Percentiles rank a stretch among this genome's conserved stretches.
phyloP scores from a whole-genome alignment of 805 yeast genomes.

The Cyberlindnera veronae region DNA sequence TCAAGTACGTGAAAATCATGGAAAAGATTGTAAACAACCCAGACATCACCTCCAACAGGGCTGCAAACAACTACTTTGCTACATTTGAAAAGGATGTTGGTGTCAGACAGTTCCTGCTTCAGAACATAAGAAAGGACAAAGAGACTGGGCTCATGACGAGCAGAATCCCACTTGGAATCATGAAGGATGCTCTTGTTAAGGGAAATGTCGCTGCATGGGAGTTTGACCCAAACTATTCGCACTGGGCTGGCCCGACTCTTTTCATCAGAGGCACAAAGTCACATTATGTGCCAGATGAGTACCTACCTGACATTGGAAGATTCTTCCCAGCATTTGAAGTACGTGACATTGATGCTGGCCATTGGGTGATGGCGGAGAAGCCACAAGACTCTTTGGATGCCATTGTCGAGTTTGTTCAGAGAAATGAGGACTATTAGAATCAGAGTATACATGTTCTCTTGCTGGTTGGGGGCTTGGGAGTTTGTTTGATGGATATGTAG shows the following conservation, averaged over 20 bases:
- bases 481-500: no score
- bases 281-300: conserved; percentile 78
- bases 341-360: conserved; percentile 79
- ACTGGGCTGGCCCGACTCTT: conserved; percentile 70
- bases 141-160: conserved; percentile 32
- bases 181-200: conserved; percentile 60
- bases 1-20: conserved; percentile 62
- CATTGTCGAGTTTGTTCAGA: conserved; percentile 60
- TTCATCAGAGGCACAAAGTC: conserved; percentile 80
- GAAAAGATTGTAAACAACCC: conserved; percentile 49
- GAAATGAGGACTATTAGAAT: conserved; percentile 33
- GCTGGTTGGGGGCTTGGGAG: no score
- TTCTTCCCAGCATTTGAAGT: conserved; percentile 78
- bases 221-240: conserved; percentile 46
- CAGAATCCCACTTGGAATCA: conserved; percentile 63
- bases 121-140: conserved; percentile 54
- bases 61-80: conserved; percentile 62
- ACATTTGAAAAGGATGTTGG: conserved; percentile 57
- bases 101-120: conserved; percentile 73
- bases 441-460: no score
- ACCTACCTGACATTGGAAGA: conserved; percentile 63
- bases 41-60: conserved; percentile 47
- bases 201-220: conserved; percentile 78
- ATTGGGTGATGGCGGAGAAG: conserved; percentile 88
- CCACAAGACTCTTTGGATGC: conserved; percentile 69